Base-by-base conservation (phyloP, 257 asterid genomes). In the Echium plantagineum region DNA sequence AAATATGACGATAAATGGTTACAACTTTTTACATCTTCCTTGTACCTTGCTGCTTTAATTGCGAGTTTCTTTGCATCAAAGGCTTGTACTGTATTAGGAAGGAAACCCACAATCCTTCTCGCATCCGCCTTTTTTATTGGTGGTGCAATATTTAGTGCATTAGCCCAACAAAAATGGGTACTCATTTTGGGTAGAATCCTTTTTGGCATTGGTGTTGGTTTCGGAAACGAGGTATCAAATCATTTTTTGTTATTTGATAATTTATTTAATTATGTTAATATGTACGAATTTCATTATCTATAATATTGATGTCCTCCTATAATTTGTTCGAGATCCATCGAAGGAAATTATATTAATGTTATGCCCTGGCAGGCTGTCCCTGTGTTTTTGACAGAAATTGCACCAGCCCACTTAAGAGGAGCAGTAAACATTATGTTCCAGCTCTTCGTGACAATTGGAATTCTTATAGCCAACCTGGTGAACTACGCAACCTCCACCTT, bases 401-500 rank as follows among this genome's bases (percentile, higher is more conserved):
- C 97, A 16, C 95, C 95, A 0, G 58, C 73, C 2, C 88, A 86
- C 4, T 85, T 73, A n/a, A 73, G 95, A 17, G 94, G 95, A 4
- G 97, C 93, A 0, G 88, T 90, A 28, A 90, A 84, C 74, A 80
- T 86, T 53, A 84, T 86, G 53, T 86, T 84, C 80, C 97, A 90
- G 62, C 90, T 86, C n/a, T 83, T 87, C 60, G 74, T 90, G 0
- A 90, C 94, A 8, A 80, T 86, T 5, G 97, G 95, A 3, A 86
- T 90, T 47, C 65, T 90, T 21, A 66, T 83, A 0, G 95, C 97
- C 0, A 81, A 81, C 61, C 63, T 90, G 1, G 81, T 90, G 0
- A 90, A 90, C 76, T 90, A 75, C 26, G 83, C 49, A 0, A 80
- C 81, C 0, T 66, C 90, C 2, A 56, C 3, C 2, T 16, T 84